Conservation (phyloP, 768 basidiomycete genomes). For the Saitozyma podzolica region DNA sequence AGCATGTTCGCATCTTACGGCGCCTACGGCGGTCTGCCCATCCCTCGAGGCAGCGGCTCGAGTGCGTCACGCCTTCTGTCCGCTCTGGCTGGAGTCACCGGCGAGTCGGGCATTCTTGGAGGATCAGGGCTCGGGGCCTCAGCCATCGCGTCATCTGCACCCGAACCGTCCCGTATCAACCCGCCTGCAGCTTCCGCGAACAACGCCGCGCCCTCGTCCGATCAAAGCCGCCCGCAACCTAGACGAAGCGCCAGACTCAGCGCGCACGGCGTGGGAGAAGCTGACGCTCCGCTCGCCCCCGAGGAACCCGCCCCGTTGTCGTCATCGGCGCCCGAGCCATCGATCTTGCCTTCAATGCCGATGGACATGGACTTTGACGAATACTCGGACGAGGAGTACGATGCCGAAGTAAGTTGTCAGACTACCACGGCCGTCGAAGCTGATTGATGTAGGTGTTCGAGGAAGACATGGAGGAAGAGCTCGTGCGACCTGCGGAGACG, state of each 20-base stretch:
- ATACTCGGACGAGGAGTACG: slow-evolving; percentile 47
- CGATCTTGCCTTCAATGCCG: slow-evolving; percentile 37
- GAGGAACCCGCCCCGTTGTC: slow-evolving; percentile 12
- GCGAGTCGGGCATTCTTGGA: background rate
- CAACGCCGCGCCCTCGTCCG: slow-evolving; percentile 9
- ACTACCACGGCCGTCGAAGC: background rate
- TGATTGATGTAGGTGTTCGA: slow-evolving; percentile 65
- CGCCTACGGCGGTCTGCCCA: no score
- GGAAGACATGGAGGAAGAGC: slow-evolving; percentile 72
- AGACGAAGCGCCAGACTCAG: slow-evolving; percentile 82
- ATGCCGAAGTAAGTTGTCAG: slow-evolving; percentile 34
- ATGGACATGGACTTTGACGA: slow-evolving; percentile 67
- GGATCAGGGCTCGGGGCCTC: background rate
- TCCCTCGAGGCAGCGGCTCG: no score
- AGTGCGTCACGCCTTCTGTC: slow-evolving; percentile 29
- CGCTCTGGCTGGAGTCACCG: slow-evolving; percentile 27
- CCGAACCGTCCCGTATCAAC: slow-evolving; percentile 21
- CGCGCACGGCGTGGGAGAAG: slow-evolving; percentile 57
- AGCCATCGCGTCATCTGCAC: slow-evolving; percentile 44
- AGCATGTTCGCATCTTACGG: no score
- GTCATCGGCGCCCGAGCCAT: slow-evolving; percentile 24
- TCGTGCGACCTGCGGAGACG: slow-evolving; percentile 63
- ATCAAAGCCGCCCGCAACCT: slow-evolving; percentile 56
- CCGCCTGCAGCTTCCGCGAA: slow-evolving; percentile 52
- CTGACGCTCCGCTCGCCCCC: slow-evolving; percentile 11